Conservation (phyloP, 768 basidiomycete genomes). For the Rhizopogon rudus region DNA sequence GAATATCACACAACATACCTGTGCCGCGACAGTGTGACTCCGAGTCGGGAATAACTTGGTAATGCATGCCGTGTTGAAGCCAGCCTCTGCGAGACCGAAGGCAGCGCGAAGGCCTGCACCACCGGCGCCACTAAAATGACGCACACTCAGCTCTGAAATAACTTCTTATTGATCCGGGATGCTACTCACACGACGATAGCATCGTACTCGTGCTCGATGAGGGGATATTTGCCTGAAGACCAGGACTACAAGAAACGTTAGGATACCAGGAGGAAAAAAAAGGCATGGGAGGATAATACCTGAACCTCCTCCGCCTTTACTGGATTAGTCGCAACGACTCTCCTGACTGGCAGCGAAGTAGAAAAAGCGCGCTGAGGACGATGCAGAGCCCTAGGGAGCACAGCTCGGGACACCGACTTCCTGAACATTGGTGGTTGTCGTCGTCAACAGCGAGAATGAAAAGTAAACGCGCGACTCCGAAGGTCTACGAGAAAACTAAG, state of each 20-base stretch:
- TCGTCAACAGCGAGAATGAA: conserved; percentile 5
- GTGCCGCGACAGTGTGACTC: conserved; percentile 98
- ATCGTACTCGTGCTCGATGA: conserved; percentile 99
- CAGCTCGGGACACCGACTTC: conserved; percentile 45
- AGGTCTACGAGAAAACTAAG: conserved; percentile 8
- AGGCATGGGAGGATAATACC: conserved; percentile 35
- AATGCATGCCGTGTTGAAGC: conserved; percentile 98
- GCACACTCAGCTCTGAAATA: conserved; percentile 9
- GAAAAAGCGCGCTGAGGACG: conserved; percentile 59
- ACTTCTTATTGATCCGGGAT: not conserved
- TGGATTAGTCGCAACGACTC: conserved; percentile 66
- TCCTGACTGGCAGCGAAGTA: conserved; percentile 52
- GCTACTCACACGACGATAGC: conserved; percentile 95
- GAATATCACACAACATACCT: conserved; percentile 42
- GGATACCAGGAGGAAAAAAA: not conserved
- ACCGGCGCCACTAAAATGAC: conserved; percentile 77
- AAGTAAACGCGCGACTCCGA: conserved; percentile 5
- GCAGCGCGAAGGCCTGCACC: conserved; percentile 98
- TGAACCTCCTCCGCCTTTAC: conserved; percentile 80
- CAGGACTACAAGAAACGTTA: conserved; percentile 45
- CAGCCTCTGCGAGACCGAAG: conserved; percentile 96
- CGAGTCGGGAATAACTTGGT: conserved; percentile 98
- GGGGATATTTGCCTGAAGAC: conserved; percentile 86
- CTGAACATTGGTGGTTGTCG: conserved; percentile 50
- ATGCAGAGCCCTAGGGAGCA: conserved; percentile 36